Evolutionary conservation across 2,329 filamentous ascomycete species (phyloP), one percentile per base, ranked within the genome.

Genomic region (Colletotrichum aenigma): DNA sequence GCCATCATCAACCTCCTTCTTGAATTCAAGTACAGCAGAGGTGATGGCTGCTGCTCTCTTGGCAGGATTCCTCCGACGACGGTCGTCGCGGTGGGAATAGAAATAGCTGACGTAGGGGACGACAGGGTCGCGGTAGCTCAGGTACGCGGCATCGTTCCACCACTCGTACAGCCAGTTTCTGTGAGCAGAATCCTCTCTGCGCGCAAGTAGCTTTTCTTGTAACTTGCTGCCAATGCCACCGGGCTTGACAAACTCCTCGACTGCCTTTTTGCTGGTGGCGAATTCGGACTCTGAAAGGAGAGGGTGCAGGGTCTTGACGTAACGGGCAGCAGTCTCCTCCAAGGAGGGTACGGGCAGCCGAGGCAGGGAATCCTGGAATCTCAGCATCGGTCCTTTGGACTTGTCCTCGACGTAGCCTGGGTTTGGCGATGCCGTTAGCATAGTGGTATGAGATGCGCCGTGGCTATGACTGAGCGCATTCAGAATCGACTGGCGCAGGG

Each of bases 101-200:
- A 99, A 99, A 91, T 99, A 99, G 86, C 95, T 98, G 82, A 99
- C 97, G 84, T 98, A 99, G 77, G 97, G 97, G 21, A 98, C 95
- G 62, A 99, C 95, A 13, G 97, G 97, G 84, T 98, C 97, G 79
- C 96, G 94, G 88, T 98, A 98, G 78, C 88, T 91, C 78, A 99
- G 92, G 87, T 99, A 99, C 74, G 97, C 97, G 6, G 93, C 92
- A 69, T 98, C 92, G 85, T 99, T 98, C 97, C 97, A 99, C 97
- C 97, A 99, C 80, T 99, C 96, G 80, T 94, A 93, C 73, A 99
- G 90, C 97, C 97, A 99, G 87, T 98, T 99, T 88, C 94, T 95
- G 83, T 91, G 87, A 77, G 94, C 93, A 66, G 96, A 93, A 79
- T 98, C 92, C 79, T 95, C 94, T 77, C 94, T 91, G 78, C 93